A percentile compares a stretch with the other conserved stretches of the same genome.
These are phyloP conservation scores for Pleurozium schreberi DNA, from an alignment of 225 moss, liverwort and hornwort species.

Conservation along the genomic window DNA sequence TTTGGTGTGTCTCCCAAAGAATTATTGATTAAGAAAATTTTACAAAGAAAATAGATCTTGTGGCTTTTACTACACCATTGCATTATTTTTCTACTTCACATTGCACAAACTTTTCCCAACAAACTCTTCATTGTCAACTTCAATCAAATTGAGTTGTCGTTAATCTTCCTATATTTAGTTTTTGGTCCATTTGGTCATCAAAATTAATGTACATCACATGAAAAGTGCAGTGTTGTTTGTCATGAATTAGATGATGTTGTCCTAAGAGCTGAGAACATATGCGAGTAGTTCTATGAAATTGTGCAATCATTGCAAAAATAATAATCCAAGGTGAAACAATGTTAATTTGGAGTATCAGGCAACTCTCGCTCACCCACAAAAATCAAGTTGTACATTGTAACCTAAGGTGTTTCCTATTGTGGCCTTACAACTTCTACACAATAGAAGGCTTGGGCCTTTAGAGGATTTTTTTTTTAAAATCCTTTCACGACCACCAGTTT, in stretches of 20 bases:
- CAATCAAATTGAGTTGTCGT: not conserved
- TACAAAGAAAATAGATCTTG: not conserved
- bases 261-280: not conserved
- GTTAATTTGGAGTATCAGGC: not conserved
- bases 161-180: not conserved
- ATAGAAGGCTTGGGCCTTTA: rapidly evolving
- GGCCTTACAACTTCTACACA: not conserved
- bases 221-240: not conserved
- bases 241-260: not conserved
- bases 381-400: not conserved
- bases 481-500: not conserved
- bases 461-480: too few relatives aligned
- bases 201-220: not conserved
- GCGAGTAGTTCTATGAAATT: not conserved
- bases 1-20: too few relatives aligned
- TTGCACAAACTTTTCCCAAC: not conserved
- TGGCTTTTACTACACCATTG: not conserved
- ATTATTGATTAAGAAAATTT: too few relatives aligned
- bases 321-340: not conserved
- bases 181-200: not conserved
- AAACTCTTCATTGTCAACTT: not conserved
- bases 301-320: not conserved
- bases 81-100: not conserved
- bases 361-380: not conserved
- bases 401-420: not conserved